phyloP scores from a whole-genome alignment of 2,329 filamentous ascomycete species.

The Furcasterigmium furcatum region DNA sequence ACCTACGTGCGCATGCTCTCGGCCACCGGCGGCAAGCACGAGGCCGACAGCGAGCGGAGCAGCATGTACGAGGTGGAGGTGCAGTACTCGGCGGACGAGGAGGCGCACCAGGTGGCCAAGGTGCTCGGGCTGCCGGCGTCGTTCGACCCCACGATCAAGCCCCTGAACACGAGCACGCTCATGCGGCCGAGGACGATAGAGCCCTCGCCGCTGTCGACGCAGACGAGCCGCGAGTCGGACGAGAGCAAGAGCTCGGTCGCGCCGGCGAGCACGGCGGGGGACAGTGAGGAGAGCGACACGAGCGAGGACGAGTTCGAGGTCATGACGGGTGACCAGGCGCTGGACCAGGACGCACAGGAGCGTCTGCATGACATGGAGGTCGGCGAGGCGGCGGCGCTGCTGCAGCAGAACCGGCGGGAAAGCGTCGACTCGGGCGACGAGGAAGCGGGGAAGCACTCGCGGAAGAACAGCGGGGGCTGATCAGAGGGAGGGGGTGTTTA shows the following conservation, averaged over 20 bases:
- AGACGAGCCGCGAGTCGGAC: not conserved
- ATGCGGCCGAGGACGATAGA: not conserved
- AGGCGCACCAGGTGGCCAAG: conserved; percentile 62
- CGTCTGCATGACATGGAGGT: conserved; percentile 59
- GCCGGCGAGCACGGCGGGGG: conserved; percentile 15
- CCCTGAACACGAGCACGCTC: conserved; percentile 30
- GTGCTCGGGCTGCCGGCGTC: conserved; percentile 59
- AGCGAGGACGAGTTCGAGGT: conserved; percentile 39
- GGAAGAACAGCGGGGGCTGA: conserved; percentile 9
- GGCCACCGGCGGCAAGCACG: conserved; percentile 53
- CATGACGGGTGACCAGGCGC: conserved; percentile 31
- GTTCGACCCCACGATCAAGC: conserved; percentile 63
- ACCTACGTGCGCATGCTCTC: conserved; percentile 77
- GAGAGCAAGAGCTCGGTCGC: not conserved
- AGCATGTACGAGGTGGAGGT: conserved; percentile 53
- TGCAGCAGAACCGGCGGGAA: conserved; percentile 18
- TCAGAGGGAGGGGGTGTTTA: not conserved
- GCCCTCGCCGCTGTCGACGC: not conserved
- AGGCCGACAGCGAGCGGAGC: conserved; percentile 52
- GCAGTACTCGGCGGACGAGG: conserved; percentile 54
- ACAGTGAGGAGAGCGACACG: conserved; percentile 37
- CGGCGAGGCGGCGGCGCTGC: conserved; percentile 51
- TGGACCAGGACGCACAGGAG: conserved; percentile 47
- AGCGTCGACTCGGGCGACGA: conserved; percentile 31
- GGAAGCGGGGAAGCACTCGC: conserved; percentile 19